phyloP scores from a whole-genome alignment of 2,329 filamentous ascomycete species.

The Coniochaeta sp. region DNA sequence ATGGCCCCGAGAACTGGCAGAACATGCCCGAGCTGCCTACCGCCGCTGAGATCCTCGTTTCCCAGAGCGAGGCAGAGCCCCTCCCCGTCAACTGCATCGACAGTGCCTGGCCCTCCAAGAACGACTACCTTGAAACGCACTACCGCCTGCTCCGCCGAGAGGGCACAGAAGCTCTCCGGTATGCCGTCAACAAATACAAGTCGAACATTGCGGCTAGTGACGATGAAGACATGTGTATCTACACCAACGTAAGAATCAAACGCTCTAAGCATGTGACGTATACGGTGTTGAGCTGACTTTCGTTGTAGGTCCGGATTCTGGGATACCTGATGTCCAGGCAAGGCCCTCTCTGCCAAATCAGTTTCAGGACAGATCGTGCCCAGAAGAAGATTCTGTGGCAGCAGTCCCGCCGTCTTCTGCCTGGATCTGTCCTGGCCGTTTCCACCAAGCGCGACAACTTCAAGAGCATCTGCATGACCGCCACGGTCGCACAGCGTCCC shows the following conservation, averaged over 20 bases:
- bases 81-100: conserved; percentile 47
- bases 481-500: conserved; percentile 64
- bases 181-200: conserved; percentile 28
- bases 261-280: conserved; percentile 1
- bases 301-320: conserved; percentile 53
- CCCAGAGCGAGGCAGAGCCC: conserved; percentile 16
- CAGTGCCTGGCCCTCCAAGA: conserved; percentile 51
- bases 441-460: conserved; percentile 55
- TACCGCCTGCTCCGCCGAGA: conserved; percentile 75
- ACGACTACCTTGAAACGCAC: conserved; percentile 64
- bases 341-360: conserved; percentile 60
- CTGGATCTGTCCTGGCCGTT: conserved; percentile 47
- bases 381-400: conserved; percentile 61
- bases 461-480: conserved; percentile 57
- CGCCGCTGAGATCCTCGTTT: conserved; percentile 40
- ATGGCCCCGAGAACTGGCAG: conserved; percentile 11
- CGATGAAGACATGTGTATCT: conserved; percentile 51
- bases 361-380: conserved; percentile 62
- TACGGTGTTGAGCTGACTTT: background rate
- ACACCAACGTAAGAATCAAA: conserved; percentile 53
- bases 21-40: conserved; percentile 47
- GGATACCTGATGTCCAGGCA: conserved; percentile 56
- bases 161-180: conserved; percentile 59
- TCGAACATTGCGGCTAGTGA: conserved; percentile 42
- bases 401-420: conserved; percentile 42